These are phyloP conservation scores for Sporothrix pallida DNA, from an alignment of 2,329 filamentous ascomycete genomes.

Conservation along the genomic window DNA sequence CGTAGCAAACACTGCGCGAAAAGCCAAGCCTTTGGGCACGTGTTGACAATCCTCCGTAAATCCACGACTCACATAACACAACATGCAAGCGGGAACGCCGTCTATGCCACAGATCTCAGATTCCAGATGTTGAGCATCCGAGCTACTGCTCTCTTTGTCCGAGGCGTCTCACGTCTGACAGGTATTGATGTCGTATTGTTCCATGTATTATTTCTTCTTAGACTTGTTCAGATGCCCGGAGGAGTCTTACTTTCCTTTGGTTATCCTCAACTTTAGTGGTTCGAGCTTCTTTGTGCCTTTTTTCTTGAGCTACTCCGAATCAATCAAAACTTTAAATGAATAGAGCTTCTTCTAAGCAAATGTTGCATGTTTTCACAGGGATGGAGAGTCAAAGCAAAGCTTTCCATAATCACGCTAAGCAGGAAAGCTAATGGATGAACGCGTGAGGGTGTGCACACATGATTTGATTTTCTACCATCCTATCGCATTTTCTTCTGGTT, in stretches of 20 bases:
- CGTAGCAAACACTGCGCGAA: neutral
- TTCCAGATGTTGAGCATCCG: neutral
- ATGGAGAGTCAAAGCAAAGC: neutral
- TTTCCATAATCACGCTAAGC: neutral
- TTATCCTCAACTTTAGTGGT: neutral
- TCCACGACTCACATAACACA: neutral
- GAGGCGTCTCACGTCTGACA: neutral
- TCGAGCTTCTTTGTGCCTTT: neutral
- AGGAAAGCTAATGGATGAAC: neutral
- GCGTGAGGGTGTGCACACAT: slow-evolving; percentile 6
- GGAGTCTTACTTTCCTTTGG: neutral
- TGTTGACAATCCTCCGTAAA: neutral
- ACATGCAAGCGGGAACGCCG: neutral
- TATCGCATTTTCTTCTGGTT: slow-evolving; percentile 4
- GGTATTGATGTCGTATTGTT: neutral
- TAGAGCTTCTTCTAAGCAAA: neutral
- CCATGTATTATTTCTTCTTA: neutral
- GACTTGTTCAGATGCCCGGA: neutral
- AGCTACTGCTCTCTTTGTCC: neutral
- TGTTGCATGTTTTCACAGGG: neutral
- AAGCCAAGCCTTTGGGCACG: slow-evolving; percentile 16
- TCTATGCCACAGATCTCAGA: neutral
- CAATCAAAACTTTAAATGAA: slow-evolving; percentile 7
- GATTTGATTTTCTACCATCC: neutral
- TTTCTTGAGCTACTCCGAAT: neutral